Percentiles rank a stretch among this genome's conserved stretches.
phyloP scores from a whole-genome alignment of 331 rosid species.

The Pyracantha coccinea region DNA sequence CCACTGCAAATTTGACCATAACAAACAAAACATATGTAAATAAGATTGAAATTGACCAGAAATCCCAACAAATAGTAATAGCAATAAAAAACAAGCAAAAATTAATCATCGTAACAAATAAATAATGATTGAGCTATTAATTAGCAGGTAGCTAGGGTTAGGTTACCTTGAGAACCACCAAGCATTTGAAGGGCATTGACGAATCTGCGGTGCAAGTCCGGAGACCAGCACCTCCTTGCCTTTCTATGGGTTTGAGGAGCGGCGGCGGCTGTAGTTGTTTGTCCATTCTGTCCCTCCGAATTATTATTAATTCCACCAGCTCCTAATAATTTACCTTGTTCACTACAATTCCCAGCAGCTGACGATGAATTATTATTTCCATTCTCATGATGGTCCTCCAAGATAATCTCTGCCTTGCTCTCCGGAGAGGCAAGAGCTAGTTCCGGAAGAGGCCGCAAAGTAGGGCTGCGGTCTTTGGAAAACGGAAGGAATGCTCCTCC shows the following conservation, averaged over 20 bases:
- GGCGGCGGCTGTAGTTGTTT: background rate
- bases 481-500: slow-evolving; percentile 90
- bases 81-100: too few relatives aligned
- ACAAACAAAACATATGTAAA: background rate
- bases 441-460: slow-evolving; percentile 53
- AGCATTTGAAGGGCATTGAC: slow-evolving; percentile 96
- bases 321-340: slow-evolving; percentile 39
- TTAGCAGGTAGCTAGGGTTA: background rate
- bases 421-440: slow-evolving; percentile 51
- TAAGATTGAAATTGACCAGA: background rate
- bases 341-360: background rate
- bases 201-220: slow-evolving; percentile 87
- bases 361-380: background rate
- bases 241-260: slow-evolving; percentile 70
- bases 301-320: background rate
- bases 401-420: slow-evolving; percentile 10
- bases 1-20: slow-evolving; percentile 36
- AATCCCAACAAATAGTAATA: background rate
- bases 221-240: slow-evolving; percentile 99
- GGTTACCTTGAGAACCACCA: slow-evolving; percentile 92
- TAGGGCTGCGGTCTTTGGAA: slow-evolving; percentile 45
- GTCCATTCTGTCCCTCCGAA: slow-evolving; percentile 35
- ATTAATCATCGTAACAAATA: too few relatives aligned
- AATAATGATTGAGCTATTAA: background rate
- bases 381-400: slow-evolving; percentile 25